These are phyloP conservation scores for Talaromyces sp. DNA, from an alignment of 2,329 filamentous ascomycete species.

Conservation along the genomic window DNA sequence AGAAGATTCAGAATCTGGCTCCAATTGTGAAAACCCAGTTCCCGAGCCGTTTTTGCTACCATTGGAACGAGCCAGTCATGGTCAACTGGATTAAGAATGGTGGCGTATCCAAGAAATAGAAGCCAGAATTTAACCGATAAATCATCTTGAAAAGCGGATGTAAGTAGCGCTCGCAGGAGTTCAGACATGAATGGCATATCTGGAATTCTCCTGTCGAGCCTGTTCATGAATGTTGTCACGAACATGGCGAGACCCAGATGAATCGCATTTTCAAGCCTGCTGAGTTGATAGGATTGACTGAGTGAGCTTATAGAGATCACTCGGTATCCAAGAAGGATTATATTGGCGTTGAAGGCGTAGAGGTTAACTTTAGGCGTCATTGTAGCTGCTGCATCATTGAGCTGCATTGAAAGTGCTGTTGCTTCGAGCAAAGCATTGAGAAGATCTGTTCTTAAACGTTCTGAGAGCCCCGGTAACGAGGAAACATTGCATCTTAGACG, in stretches of 20 bases:
- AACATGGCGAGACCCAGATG: conserved; percentile 14
- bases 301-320: conserved; percentile 11
- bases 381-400: conserved; percentile 7
- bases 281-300: neutral
- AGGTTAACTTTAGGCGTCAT: conserved; percentile 1
- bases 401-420: neutral
- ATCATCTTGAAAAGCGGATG: neutral
- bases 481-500: neutral
- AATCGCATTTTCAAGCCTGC: conserved; percentile 7
- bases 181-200: conserved; percentile 10
- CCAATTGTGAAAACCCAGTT: conserved; percentile 9
- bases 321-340: conserved; percentile 10
- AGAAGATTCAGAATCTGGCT: neutral
- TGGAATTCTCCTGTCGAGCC: conserved; percentile 10
- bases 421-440: neutral
- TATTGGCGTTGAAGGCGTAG: conserved; percentile 7
- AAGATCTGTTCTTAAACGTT: neutral
- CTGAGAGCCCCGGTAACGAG: neutral
- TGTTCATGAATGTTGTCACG: conserved; percentile 13
- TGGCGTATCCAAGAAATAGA: conserved; percentile 10
- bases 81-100: conserved; percentile 3
- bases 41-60: neutral
- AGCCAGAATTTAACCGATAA: conserved; percentile 8
- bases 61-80: conserved; percentile 10
- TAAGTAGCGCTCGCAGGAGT: neutral